Percentiles rank a stretch among this genome's conserved stretches.
These are phyloP conservation scores for Iris macrosiphon DNA, from an alignment of 106 monocot genomes.

Conservation along the genomic window DNA sequence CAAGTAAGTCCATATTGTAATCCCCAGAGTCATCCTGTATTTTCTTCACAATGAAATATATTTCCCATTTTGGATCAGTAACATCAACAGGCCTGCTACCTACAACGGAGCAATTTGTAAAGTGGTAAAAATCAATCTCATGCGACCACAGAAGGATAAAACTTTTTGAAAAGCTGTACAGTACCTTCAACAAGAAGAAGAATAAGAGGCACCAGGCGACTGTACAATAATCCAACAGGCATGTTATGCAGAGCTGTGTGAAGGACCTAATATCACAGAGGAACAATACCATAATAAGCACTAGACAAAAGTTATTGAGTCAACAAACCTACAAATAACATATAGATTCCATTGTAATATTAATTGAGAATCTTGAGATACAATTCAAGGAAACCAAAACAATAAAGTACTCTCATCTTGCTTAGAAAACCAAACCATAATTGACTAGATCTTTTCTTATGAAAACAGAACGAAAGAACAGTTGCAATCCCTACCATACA, in stretches of 20 bases:
- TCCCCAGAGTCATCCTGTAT: conserved; percentile 17
- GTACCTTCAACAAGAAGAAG: conserved; percentile 85
- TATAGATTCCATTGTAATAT: no score
- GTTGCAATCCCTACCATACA: no score
- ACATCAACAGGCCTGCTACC: conserved; percentile 60
- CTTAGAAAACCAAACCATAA: no score
- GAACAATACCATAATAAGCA: no score
- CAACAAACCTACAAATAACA: no score
- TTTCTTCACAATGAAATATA: conserved; percentile 48
- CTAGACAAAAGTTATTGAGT: no score
- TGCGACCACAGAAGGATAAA: background rate
- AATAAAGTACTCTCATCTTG: no score
- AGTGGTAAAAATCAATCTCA: background rate
- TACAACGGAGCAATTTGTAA: conserved; percentile 9
- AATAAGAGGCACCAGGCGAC: conserved; percentile 65
- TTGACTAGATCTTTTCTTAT: no score
- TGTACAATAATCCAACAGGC: conserved; percentile 50
- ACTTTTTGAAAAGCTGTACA: background rate
- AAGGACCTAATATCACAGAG: conserved; percentile 68
- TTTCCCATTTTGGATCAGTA: conserved; percentile 72
- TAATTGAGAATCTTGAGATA: no score
- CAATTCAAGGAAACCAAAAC: no score
- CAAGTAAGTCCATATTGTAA: conserved; percentile 21
- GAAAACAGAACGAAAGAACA: no score
- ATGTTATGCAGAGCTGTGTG: conserved; percentile 48